Base-by-base conservation (phyloP, 2,329 filamentous ascomycete species). In the Lasiodiplodia hormozganensis region DNA sequence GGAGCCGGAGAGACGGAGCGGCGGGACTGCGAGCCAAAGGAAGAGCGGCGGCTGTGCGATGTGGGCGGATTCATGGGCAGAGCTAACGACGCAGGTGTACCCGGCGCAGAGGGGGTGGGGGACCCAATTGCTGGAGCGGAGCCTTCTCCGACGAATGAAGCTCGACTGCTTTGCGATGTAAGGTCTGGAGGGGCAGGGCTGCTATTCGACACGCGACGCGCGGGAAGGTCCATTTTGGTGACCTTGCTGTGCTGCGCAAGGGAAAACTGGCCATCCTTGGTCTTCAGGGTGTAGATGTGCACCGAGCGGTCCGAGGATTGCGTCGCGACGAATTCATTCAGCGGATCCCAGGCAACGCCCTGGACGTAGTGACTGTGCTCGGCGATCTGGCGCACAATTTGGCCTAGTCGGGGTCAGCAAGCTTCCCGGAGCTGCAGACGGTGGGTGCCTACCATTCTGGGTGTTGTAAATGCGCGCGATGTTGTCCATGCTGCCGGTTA, bases 401-500 rank as follows among this genome's bases (percentile, higher is more conserved):
- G 38, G 21, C 56, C 16, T 54, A 16, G 86, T 72, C 84, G 94
- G 98, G 98, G 70, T 95, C 88, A 69, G 95, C 94, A 77, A 98
- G 91, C 79, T 99, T 99, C 82, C 96, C 94, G 98, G 12, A 43
- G 36, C 62, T 21, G 38, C 38, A 34, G n/a, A 16, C 18, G 47
- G 8, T 0, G n/a, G 47, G 6, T 36, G 21, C 86, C 71, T 84
- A 94, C 93, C 95, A 75, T 92, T 96, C 72, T 92, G 91, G 68
- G 94, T 92, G 80, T 97, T 97, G 85, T 97, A 98, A 74, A 99
- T 98, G 69, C 95, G 89, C 69, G 96, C 94, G 78, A 98, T 91
- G 79, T 99, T 99, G 83, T 99, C 96, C 94, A 99, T 98, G 82
- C 96, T 98, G 49, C 96, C 96, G 28, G 96, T 97, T 74, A 99